phyloP scores from a whole-genome alignment of 2,329 filamentous ascomycete species.

The Emericellopsis cladophorae region DNA sequence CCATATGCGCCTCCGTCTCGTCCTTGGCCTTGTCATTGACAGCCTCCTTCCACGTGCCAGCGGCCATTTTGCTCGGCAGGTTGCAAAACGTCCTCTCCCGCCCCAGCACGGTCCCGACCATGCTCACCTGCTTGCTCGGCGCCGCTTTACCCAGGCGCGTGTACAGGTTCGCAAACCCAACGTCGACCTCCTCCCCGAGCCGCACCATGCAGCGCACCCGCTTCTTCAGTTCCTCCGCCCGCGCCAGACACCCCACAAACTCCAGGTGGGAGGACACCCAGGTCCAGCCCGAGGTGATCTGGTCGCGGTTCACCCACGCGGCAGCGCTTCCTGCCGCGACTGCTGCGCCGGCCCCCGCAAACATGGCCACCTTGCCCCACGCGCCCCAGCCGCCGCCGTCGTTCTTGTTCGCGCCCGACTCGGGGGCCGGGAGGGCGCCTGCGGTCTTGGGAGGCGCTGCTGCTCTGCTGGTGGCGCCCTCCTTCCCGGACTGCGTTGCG shows the following conservation, averaged over 20 bases:
- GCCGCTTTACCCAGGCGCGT: constrained; percentile 67
- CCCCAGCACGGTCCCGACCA: constrained; percentile 48
- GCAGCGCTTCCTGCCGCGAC: constrained; percentile 73
- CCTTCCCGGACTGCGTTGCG: constrained; percentile 12
- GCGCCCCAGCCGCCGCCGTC: constrained; percentile 47
- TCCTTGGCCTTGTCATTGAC: constrained; percentile 70
- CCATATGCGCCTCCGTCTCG: constrained; percentile 71
- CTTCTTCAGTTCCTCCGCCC: constrained; percentile 68
- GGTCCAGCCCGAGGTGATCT: constrained; percentile 59
- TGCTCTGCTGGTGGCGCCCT: constrained; percentile 17
- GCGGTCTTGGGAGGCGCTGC: constrained; percentile 6
- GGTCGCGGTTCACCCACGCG: constrained; percentile 74
- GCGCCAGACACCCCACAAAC: constrained; percentile 81
- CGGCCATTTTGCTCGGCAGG: constrained; percentile 47
- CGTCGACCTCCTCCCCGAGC: constrained; percentile 48
- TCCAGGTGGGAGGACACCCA: constrained; percentile 89
- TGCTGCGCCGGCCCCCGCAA: constrained; percentile 72
- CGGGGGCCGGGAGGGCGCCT: constrained; percentile 15
- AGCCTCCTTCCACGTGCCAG: constrained; percentile 50
- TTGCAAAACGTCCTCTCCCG: constrained; percentile 81
- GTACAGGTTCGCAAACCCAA: constrained; percentile 81
- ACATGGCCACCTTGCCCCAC: constrained; percentile 79
- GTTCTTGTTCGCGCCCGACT: not conserved
- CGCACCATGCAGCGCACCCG: constrained; percentile 58
- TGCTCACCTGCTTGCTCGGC: constrained; percentile 33